A percentile compares a stretch with the other conserved stretches of the same genome.
phyloP scores from a whole-genome alignment of 1,139 yeast species.

The Saccharomyces pastorianus region DNA sequence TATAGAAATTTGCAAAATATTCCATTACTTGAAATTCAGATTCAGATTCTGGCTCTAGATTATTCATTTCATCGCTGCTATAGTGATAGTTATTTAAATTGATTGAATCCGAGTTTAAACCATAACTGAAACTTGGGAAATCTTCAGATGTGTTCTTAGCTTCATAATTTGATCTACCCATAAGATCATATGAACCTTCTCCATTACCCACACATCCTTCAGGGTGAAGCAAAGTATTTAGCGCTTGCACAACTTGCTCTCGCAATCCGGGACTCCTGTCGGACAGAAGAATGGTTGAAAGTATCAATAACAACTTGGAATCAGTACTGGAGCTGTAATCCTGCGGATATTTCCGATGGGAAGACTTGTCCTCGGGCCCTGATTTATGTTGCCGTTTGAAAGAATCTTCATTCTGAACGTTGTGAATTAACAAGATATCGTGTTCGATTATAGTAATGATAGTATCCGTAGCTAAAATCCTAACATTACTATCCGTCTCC shows the following conservation, averaged over 20 bases:
- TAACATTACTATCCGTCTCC: conserved; percentile 39
- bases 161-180: background rate
- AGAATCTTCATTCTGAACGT: conserved; percentile 23
- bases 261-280: conserved; percentile 68
- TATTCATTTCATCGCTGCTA: conserved; percentile 10
- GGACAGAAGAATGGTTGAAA: conserved; percentile 53
- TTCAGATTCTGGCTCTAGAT: conserved; percentile 10
- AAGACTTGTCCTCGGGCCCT: background rate
- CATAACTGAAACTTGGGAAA: background rate
- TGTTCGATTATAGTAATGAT: conserved; percentile 77
- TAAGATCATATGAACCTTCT: conserved; percentile 7
- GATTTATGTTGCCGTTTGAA: conserved; percentile 1
- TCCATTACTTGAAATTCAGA: conserved; percentile 36
- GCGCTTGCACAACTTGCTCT: conserved; percentile 77
- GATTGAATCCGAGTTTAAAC: conserved; percentile 7
- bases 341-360: background rate
- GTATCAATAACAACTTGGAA: conserved; percentile 51
- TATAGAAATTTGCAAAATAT: conserved; percentile 56
- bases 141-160: background rate
- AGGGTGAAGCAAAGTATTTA: conserved; percentile 64
- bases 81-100: conserved; percentile 11
- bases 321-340: conserved; percentile 29
- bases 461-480: conserved; percentile 75
- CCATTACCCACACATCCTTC: conserved; percentile 31
- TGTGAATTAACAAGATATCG: conserved; percentile 61